These are phyloP conservation scores for Brassica rapa DNA, from an alignment of 345 rosid species.

Conservation along the genomic window DNA sequence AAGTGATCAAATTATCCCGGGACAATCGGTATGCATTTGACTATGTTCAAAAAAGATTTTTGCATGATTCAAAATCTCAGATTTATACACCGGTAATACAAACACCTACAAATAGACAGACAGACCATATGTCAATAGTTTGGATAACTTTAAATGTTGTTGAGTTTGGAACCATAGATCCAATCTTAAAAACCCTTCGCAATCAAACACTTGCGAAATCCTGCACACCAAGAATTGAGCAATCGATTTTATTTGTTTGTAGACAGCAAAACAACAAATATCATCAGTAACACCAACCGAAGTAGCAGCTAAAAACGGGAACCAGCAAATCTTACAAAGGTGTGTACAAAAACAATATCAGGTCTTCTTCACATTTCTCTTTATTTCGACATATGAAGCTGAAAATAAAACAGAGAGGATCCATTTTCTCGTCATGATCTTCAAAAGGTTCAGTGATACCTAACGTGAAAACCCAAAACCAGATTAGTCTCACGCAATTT, in stretches of 20 bases:
- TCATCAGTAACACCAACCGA: too few relatives aligned
- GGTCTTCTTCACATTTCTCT: conserved; percentile 25
- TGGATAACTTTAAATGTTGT: too few relatives aligned
- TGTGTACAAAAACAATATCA: conserved; percentile 31
- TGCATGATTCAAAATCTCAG: not conserved
- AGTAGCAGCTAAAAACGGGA: too few relatives aligned
- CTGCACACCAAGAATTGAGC: not conserved
- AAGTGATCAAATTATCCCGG: not conserved
- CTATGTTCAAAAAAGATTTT: not conserved
- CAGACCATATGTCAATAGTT: too few relatives aligned
- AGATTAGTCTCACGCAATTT: conserved; percentile 8
- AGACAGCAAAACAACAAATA: too few relatives aligned
- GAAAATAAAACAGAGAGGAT: conserved; percentile 1
- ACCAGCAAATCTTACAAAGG: conserved; percentile 22
- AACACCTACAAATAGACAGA: too few relatives aligned
- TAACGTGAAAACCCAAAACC: not conserved
- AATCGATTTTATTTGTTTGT: not conserved
- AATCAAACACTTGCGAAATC: too few relatives aligned
- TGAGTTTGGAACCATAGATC: too few relatives aligned
- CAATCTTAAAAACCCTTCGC: too few relatives aligned
- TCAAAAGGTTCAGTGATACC: conserved; percentile 19
- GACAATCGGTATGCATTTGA: not conserved
- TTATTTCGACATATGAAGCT: conserved; percentile 37
- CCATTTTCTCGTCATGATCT: conserved; percentile 35
- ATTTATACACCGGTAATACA: not conserved